Conservation (phyloP, 2,329 filamentous ascomycete genomes). For the Thelonectria discophora region DNA sequence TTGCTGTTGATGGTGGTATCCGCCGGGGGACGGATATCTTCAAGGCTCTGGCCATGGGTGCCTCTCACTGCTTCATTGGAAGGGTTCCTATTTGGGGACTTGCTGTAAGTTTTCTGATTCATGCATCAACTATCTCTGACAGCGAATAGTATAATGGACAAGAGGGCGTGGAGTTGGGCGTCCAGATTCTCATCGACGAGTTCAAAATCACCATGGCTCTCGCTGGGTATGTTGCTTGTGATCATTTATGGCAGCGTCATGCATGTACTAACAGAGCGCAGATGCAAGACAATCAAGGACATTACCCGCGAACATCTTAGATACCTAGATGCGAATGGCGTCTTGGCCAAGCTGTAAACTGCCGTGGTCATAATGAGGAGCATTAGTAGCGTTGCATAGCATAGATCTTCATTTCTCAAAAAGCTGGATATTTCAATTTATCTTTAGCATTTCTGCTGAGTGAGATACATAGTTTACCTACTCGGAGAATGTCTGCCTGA, state of each 20-base stretch:
- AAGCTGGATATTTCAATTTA: conserved; percentile 4
- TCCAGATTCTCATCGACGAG: conserved; percentile 48
- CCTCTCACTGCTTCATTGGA: conserved; percentile 34
- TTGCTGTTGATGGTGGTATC: conserved; percentile 55
- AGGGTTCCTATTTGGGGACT: conserved; percentile 51
- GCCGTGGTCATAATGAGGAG: no score
- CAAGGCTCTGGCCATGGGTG: conserved; percentile 46
- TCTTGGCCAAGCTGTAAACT: conserved; percentile 26
- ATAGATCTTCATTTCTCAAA: neutral
- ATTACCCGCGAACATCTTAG: conserved; percentile 33
- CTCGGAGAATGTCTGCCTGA: no score
- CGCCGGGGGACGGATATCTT: conserved; percentile 45
- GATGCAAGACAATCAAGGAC: conserved; percentile 35
- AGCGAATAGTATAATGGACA: conserved; percentile 39
- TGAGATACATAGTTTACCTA: no score
- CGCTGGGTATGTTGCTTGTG: conserved; percentile 24
- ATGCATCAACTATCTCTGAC: neutral
- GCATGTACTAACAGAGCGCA: conserved; percentile 12
- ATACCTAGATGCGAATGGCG: conserved; percentile 28
- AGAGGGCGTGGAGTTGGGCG: conserved; percentile 43
- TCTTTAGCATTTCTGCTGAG: no score
- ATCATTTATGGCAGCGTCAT: neutral
- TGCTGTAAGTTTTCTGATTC: conserved; percentile 23
- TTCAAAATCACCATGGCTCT: conserved; percentile 41
- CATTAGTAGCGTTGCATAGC: conserved; percentile 8